Evolutionary conservation across 148 eudicot genomes (phyloP), one percentile per base, ranked within the genome.

Genomic region (Euryodendron excelsum): DNA sequence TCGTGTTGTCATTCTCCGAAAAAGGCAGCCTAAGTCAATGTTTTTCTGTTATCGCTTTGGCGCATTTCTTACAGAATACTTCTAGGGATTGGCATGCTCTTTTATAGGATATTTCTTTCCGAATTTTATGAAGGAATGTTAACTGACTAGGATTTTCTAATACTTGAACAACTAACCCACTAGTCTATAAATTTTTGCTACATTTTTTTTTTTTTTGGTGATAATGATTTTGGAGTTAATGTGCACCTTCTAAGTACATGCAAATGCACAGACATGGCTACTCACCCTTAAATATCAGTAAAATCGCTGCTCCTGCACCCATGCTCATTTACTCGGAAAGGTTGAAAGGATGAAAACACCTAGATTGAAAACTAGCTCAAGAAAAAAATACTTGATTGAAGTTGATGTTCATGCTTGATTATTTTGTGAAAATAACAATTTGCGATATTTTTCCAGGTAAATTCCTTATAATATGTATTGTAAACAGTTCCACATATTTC

Each of bases 401-500:
- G 21, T 41, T 69, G 48, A 67, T 67, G 30, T 39, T 13, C 72
- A 69, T 13, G 72, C 72, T 23, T 69, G 52, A 44, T 67, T n/a
- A 37, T 65, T 10, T 10, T n/a, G 17, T 37, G 27, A 39, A 67
- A 33, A 21, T 67, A 21, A n/a, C n/a, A n/a, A n/a, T n/a, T n/a
- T n/a, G n/a, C n/a, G n/a, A n/a, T 5, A 33, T 20, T 33, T 4
- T 65, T 17, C 3, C 17, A 1, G 21, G 60, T 59, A 59, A 59
- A 8, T 55, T 55, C 20, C 18, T 21, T 2, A 55, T 0, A 50
- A 34, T 20, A 4, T 20, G n/a, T 31, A 9, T 64, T 31, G 3
- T 17, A 23, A 36, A 20, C 25, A 10, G 47, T 66, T 36, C 15
- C 21, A 4, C 25, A 20, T n/a, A n/a, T n/a, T 31, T 31, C 39